Conservation (phyloP, 441 rosid species). For the Populus hybrid region DNA sequence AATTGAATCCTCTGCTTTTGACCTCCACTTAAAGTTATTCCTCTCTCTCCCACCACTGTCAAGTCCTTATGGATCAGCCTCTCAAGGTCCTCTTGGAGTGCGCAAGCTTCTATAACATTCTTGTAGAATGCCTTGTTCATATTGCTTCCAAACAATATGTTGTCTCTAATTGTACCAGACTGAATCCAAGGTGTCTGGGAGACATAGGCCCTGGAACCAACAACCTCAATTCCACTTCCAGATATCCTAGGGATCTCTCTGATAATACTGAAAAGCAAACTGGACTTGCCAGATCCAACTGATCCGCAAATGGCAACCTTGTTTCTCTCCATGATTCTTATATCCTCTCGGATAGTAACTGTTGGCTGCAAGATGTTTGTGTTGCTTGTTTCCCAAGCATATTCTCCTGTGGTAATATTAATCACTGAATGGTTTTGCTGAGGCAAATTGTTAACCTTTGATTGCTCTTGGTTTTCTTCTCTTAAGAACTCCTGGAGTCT, state of each 20-base stretch:
- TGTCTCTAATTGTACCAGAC: constrained; percentile 54
- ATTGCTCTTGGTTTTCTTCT: constrained; percentile 49
- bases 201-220: constrained; percentile 54
- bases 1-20: constrained; percentile 72
- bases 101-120: constrained; percentile 47
- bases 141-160: constrained; percentile 49
- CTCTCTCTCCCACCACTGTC: constrained; percentile 55
- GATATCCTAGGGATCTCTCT: constrained; percentile 56
- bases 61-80: constrained; percentile 44
- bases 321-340: constrained; percentile 43
- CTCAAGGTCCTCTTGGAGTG: constrained; percentile 47
- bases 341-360: constrained; percentile 33
- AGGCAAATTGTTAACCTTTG: neutral
- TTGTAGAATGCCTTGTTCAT: constrained; percentile 38
- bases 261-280: constrained; percentile 50
- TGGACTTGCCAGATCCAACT: constrained; percentile 63
- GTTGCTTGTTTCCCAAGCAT: constrained; percentile 41
- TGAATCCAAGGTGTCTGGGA: constrained; percentile 72
- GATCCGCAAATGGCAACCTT: constrained; percentile 63
- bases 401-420: constrained; percentile 45
- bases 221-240: constrained; percentile 38
- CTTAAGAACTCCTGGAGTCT: constrained; percentile 44
- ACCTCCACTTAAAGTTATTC: constrained; percentile 66
- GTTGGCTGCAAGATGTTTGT: constrained; percentile 27
- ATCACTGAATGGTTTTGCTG: constrained; percentile 26